phyloP scores from a whole-genome alignment of 1,284 basidiomycete genomes.

The Pulchroboletus neoregius region DNA sequence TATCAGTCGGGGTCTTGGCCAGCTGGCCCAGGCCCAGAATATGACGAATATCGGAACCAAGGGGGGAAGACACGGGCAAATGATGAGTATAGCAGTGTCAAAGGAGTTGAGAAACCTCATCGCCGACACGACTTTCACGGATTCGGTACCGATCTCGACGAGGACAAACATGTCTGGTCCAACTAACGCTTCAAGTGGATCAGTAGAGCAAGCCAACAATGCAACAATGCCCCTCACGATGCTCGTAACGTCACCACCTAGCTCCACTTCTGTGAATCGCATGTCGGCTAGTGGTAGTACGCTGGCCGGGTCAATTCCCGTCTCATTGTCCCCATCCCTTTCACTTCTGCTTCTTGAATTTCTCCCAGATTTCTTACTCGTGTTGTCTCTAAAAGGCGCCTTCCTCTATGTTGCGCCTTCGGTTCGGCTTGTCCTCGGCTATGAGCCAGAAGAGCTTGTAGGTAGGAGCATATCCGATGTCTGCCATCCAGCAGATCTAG shows the following conservation, averaged over 20 bases:
- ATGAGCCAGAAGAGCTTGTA: slow-evolving; percentile 77
- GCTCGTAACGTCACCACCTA: slow-evolving; percentile 14
- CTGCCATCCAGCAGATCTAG: slow-evolving; percentile 86
- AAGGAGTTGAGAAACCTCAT: slow-evolving; percentile 42
- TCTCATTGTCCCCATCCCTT: slow-evolving; percentile 35
- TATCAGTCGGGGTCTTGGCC: slow-evolving; percentile 8
- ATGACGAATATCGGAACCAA: slow-evolving; percentile 23
- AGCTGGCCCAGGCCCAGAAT: slow-evolving; percentile 16
- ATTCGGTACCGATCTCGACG: slow-evolving; percentile 36
- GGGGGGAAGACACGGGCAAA: slow-evolving; percentile 35
- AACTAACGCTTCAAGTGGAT: slow-evolving; percentile 13
- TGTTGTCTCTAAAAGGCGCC: slow-evolving; percentile 89
- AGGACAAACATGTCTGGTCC: slow-evolving; percentile 30
- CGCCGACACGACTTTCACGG: slow-evolving; percentile 36
- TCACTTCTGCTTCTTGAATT: slow-evolving; percentile 68
- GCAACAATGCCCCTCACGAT: slow-evolving; percentile 20
- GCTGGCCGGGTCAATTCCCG: slow-evolving; percentile 35
- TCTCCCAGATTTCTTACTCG: slow-evolving; percentile 79
- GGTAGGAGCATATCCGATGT: slow-evolving; percentile 74
- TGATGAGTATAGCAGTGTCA: slow-evolving; percentile 37
- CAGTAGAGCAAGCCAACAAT: slow-evolving; percentile 14
- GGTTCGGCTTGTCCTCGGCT: slow-evolving; percentile 73
- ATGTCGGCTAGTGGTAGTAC: slow-evolving; percentile 2
- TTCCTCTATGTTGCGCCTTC: slow-evolving; percentile 90
- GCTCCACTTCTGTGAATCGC: slow-evolving; percentile 17